Percentiles rank a stretch among this genome's conserved stretches.
These are phyloP conservation scores for Pythium scleroteichum DNA, from an alignment of 352 stramenopile genomes.

Conservation along the genomic window DNA sequence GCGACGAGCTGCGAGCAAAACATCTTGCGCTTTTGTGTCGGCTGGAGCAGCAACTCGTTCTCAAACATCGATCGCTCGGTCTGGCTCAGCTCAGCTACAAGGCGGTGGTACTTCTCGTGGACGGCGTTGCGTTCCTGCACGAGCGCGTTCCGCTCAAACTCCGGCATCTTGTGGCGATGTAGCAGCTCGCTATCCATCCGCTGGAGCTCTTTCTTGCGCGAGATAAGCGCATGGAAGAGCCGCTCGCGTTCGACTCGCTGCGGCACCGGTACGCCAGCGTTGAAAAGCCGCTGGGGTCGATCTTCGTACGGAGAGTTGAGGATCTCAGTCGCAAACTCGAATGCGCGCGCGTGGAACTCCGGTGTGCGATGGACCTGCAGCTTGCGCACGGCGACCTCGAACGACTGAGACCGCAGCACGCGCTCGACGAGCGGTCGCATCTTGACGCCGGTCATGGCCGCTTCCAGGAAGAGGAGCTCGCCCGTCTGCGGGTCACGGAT, in stretches of 20 bases:
- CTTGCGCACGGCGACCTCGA: constrained; percentile 71
- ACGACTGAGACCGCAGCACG: constrained; percentile 64
- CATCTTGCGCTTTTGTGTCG: constrained; percentile 50
- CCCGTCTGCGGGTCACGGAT: constrained; percentile 44
- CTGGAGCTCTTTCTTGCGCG: constrained; percentile 63
- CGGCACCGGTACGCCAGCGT: constrained; percentile 71
- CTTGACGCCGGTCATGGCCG: constrained; percentile 80
- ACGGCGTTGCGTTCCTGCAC: constrained; percentile 47
- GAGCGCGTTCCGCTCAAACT: constrained; percentile 77
- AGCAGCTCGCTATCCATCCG: constrained; percentile 61
- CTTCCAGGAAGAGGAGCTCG: constrained; percentile 74
- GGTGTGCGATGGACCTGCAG: constrained; percentile 65
- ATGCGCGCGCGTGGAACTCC: constrained; percentile 58
- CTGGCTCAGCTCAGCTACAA: constrained; percentile 57
- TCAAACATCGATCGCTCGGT: constrained; percentile 82
- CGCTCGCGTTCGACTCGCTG: constrained; percentile 70
- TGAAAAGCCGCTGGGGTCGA: constrained; percentile 69
- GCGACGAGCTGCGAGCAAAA: constrained; percentile 87
- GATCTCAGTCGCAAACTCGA: constrained; percentile 59
- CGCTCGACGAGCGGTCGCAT: constrained; percentile 78
- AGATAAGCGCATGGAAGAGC: constrained; percentile 68
- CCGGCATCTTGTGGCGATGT: constrained; percentile 67
- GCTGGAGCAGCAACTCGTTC: constrained; percentile 60
- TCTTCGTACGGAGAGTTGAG: constrained; percentile 82
- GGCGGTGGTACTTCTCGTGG: constrained; percentile 51